Evolutionary conservation across 106 monocot genomes (phyloP).

Genomic region (Alisma plantagoaquatica): DNA sequence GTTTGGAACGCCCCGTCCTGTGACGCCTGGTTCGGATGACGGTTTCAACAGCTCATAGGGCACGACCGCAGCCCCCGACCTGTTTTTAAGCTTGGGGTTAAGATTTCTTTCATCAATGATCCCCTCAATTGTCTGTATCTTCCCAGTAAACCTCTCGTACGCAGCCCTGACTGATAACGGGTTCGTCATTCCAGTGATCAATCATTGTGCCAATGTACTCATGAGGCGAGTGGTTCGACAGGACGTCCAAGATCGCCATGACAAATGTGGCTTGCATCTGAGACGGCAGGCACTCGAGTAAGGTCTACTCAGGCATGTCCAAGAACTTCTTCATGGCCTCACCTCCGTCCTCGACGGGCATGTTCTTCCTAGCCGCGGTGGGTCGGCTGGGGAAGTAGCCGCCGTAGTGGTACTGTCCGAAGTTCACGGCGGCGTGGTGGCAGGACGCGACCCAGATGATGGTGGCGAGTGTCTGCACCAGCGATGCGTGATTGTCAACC

Average conservation of each 20-base stretch:
- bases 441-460: constrained; percentile 78
- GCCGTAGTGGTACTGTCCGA: too few relatives aligned
- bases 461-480: constrained; percentile 58
- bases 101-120: not conserved
- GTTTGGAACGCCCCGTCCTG: too few relatives aligned
- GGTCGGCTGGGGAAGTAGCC: constrained; percentile 1
- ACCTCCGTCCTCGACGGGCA: not conserved
- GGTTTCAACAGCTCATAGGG: constrained; percentile 1
- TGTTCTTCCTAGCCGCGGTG: not conserved
- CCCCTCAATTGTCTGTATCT: not conserved
- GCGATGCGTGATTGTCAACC: constrained; percentile 32
- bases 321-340: not conserved
- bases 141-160: not conserved
- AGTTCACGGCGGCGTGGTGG: too few relatives aligned
- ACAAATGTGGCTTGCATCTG: not conserved
- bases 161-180: too few relatives aligned
- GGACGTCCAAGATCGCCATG: not conserved
- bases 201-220: not conserved
- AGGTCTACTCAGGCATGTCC: not conserved
- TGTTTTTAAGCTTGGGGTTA: not conserved
- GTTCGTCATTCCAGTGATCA: not conserved
- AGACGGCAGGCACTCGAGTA: not conserved
- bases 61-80: not conserved
- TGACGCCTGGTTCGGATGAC: too few relatives aligned
- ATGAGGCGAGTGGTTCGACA: not conserved